Conservation (phyloP, 129 eudicot genomes). For the Deinandra increscens region DNA sequence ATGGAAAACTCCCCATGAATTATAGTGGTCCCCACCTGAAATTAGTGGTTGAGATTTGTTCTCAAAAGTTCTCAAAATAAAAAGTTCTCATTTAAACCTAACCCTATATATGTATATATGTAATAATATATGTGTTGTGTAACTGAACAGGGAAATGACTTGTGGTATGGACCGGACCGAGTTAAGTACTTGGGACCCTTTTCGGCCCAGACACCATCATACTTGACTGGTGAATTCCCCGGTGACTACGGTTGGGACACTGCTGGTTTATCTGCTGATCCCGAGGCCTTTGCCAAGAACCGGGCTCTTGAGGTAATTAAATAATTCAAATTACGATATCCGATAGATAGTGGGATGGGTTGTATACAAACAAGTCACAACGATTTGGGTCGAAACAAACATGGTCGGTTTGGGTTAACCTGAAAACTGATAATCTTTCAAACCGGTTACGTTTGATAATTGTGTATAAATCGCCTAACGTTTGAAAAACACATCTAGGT, state of each 20-base stretch:
- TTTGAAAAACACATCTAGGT: constrained; percentile 15
- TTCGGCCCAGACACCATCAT: constrained; percentile 47
- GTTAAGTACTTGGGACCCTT: constrained; percentile 49
- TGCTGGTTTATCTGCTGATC: constrained; percentile 42
- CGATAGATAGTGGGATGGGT: background rate
- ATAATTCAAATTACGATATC: background rate
- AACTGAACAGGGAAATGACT: constrained; percentile 37
- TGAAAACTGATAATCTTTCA: background rate
- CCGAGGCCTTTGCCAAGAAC: constrained; percentile 43
- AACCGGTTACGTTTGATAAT: background rate
- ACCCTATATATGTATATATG: no score
- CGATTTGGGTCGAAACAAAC: no score
- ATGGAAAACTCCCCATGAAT: no score
- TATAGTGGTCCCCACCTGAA: no score
- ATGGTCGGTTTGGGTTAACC: no score
- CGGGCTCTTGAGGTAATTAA: constrained; percentile 41
- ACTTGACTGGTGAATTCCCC: constrained; percentile 40
- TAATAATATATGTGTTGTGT: background rate
- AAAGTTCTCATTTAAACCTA: no score
- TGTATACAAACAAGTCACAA: no score
- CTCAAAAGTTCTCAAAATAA: no score
- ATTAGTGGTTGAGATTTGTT: no score
- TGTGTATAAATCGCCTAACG: background rate
- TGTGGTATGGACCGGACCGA: constrained; percentile 48
- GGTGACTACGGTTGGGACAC: constrained; percentile 47